Evolutionary conservation across 176 grass and related monocot species (phyloP).

Genomic region (Bonia amplexicaulis): DNA sequence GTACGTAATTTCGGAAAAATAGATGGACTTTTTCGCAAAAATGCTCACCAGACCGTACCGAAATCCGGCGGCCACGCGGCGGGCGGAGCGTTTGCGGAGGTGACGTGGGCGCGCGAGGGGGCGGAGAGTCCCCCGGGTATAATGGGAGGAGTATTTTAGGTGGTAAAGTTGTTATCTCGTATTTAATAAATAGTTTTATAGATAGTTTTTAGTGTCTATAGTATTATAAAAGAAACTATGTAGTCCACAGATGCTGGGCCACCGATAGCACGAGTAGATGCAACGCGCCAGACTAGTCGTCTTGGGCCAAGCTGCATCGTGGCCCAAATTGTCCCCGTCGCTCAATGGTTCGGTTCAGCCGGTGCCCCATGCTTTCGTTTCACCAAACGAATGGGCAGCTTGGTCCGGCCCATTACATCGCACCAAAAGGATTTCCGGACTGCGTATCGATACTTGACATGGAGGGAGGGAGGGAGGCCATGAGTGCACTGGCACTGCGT

Average conservation of each 20-base stretch:
- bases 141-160: too few species aligned
- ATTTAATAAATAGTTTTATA: too few species aligned
- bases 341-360: neutral
- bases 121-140: too few species aligned
- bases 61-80: too few species aligned
- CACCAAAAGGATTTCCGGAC: neutral
- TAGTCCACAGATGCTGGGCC: neutral
- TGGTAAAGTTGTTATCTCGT: too few species aligned
- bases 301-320: neutral
- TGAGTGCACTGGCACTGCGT: neutral
- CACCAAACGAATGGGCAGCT: neutral
- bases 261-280: neutral
- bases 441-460: neutral
- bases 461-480: neutral
- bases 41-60: too few species aligned
- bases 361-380: neutral
- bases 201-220: too few species aligned
- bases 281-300: neutral
- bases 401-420: neutral
- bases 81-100: too few species aligned
- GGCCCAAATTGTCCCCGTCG: neutral
- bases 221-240: too few species aligned
- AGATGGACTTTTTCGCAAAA: too few species aligned
- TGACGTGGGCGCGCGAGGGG: too few species aligned
- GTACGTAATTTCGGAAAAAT: too few species aligned